phyloP scores from a whole-genome alignment of 2,329 filamentous ascomycete species.

The Coniochaeta pulveracea region DNA sequence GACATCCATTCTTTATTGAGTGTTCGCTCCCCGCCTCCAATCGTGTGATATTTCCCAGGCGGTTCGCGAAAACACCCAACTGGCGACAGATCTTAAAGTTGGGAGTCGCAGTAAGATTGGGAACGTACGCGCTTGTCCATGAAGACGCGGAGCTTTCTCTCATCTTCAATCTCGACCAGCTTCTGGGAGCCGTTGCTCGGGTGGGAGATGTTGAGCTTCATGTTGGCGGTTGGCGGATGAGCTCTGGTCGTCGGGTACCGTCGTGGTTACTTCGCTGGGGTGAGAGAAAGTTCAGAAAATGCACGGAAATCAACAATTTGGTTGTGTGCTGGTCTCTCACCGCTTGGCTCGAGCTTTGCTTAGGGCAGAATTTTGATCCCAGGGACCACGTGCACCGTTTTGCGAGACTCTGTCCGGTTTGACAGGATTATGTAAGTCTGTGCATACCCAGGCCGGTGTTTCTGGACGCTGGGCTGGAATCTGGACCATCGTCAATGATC shows the following conservation, averaged over 20 bases:
- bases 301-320: not conserved
- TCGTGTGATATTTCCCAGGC: too few species aligned
- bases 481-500: too few species aligned
- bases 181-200: slow-evolving; percentile 99
- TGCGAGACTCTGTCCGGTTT: too few species aligned
- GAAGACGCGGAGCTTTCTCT: slow-evolving; percentile 97
- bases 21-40: too few species aligned
- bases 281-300: not conserved
- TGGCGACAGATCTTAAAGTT: too few species aligned
- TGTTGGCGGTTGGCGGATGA: slow-evolving; percentile 4
- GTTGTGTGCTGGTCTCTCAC: not conserved
- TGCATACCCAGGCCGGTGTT: too few species aligned
- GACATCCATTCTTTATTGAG: too few species aligned
- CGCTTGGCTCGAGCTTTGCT: slow-evolving; percentile 1
- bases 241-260: slow-evolving; percentile 1
- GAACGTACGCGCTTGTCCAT: slow-evolving; percentile 74
- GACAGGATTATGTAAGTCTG: too few species aligned
- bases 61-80: too few species aligned
- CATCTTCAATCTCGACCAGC: slow-evolving; percentile 98
- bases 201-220: slow-evolving; percentile 60
- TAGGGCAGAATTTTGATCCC: not conserved
- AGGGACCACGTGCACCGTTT: too few species aligned
- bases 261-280: slow-evolving; percentile 1
- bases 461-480: too few species aligned
- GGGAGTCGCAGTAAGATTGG: not conserved